Percentiles rank a stretch among this genome's conserved stretches.
phyloP scores from a whole-genome alignment of 1,284 basidiomycete genomes.

The Ustilago xerochloae region DNA sequence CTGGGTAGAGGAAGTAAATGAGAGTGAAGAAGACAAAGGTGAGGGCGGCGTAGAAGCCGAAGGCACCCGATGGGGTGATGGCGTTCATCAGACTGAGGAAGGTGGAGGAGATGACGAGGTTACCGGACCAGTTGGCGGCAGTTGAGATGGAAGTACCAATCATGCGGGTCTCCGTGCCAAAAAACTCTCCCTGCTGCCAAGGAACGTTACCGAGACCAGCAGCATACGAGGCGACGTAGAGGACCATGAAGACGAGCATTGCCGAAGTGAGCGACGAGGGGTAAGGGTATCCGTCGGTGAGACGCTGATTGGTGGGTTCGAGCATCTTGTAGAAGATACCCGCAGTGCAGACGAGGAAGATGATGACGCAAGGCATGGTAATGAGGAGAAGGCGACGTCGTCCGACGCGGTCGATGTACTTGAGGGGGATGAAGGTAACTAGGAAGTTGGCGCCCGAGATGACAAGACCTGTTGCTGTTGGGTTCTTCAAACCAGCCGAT shows the following conservation, averaged over 20 bases:
- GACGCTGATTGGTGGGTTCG: conserved; percentile 74
- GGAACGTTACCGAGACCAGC: conserved; percentile 76
- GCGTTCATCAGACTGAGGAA: conserved; percentile 81
- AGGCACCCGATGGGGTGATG: conserved; percentile 76
- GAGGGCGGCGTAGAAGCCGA: conserved; percentile 80
- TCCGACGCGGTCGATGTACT: conserved; percentile 80
- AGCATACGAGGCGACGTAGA: conserved; percentile 84
- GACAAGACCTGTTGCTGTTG: conserved; percentile 64
- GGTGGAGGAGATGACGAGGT: conserved; percentile 80
- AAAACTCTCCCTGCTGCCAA: conserved; percentile 88
- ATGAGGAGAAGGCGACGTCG: conserved; percentile 80
- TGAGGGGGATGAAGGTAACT: conserved; percentile 81
- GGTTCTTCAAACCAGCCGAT: conserved; percentile 67
- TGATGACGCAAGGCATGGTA: conserved; percentile 81
- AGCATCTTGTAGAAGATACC: conserved; percentile 82
- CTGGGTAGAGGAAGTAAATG: conserved; percentile 72
- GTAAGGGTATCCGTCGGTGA: conserved; percentile 77
- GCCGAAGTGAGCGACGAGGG: conserved; percentile 76
- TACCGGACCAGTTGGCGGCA: conserved; percentile 81
- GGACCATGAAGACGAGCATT: conserved; percentile 81
- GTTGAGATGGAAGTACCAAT: conserved; percentile 79
- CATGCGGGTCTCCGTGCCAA: conserved; percentile 76
- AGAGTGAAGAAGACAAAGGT: conserved; percentile 79
- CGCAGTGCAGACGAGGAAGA: conserved; percentile 78
- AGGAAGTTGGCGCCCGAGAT: conserved; percentile 72